Conservation (phyloP, 2,329 filamentous ascomycete species). For the Neonectria hederae region DNA sequence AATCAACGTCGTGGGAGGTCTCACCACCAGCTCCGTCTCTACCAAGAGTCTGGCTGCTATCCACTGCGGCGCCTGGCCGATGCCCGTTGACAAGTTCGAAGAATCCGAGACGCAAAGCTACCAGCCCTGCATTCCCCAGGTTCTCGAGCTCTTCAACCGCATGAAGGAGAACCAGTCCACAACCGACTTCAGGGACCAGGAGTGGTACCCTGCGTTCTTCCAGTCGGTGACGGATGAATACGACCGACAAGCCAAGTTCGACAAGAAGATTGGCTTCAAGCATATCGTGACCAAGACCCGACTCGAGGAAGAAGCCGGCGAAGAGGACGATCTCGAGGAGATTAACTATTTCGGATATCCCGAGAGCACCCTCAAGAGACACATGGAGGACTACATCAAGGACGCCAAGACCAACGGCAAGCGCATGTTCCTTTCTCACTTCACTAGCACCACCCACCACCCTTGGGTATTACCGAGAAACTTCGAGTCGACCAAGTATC, state of each 20-base stretch:
- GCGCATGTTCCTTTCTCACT: slow-evolving; percentile 49
- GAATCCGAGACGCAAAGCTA: slow-evolving; percentile 55
- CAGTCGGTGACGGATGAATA: slow-evolving; percentile 50
- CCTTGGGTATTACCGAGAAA: slow-evolving; percentile 37
- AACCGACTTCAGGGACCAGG: slow-evolving; percentile 40
- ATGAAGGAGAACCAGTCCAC: slow-evolving; percentile 34
- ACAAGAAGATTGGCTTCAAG: slow-evolving; percentile 46
- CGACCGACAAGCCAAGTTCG: slow-evolving; percentile 48
- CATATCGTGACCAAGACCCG: slow-evolving; percentile 43
- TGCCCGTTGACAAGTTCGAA: slow-evolving; percentile 55
- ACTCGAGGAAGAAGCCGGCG: slow-evolving; percentile 33
- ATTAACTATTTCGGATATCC: slow-evolving; percentile 50
- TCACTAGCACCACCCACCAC: slow-evolving; percentile 51
- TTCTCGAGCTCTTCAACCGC: slow-evolving; percentile 49
- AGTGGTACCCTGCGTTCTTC: slow-evolving; percentile 48
- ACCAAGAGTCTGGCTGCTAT: slow-evolving; percentile 55
- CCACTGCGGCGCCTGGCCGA: slow-evolving; percentile 54
- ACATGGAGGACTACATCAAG: slow-evolving; percentile 45
- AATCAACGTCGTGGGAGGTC: slow-evolving; percentile 52
- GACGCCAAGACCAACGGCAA: slow-evolving; percentile 43
- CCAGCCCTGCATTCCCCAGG: slow-evolving; percentile 56
- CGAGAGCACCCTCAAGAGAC: slow-evolving; percentile 43
- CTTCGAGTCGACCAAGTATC: slow-evolving; percentile 34
- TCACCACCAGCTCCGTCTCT: slow-evolving; percentile 55
- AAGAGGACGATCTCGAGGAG: slow-evolving; percentile 34